Conservation (phyloP, 208 protist genomes). For the Crithidia expoeki region DNA sequence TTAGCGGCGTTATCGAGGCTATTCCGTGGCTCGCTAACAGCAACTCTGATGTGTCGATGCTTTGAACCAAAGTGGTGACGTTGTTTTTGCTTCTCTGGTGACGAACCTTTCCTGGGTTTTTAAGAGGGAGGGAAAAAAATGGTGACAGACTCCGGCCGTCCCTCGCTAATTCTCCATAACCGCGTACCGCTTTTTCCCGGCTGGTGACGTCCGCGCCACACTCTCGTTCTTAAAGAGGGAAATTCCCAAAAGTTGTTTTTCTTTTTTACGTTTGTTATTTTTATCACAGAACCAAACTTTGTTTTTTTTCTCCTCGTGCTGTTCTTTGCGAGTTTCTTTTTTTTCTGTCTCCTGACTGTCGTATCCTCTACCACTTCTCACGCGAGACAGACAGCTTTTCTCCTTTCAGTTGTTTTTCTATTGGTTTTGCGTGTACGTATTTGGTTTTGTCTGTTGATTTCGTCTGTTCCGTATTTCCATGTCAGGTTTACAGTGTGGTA, state of each 20-base stretch:
- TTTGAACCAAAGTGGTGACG: too few relatives aligned
- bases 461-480: too few relatives aligned
- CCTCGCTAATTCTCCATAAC: too few relatives aligned
- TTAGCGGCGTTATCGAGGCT: slow-evolving; percentile 61
- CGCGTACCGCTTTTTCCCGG: not conserved
- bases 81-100: too few relatives aligned
- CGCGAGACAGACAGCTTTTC: not conserved
- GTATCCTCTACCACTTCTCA: not conserved
- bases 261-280: slow-evolving; percentile 19
- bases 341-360: not conserved
- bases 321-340: slow-evolving; percentile 4
- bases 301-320: too few relatives aligned
- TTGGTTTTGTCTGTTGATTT: too few relatives aligned
- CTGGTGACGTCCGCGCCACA: too few relatives aligned
- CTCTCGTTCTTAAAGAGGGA: too few relatives aligned
- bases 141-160: too few relatives aligned
- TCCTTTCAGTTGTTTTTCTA: not conserved
- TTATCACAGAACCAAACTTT: slow-evolving; percentile 19
- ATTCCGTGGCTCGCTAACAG: slow-evolving; percentile 78
- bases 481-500: not conserved
- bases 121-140: too few relatives aligned
- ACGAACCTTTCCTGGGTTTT: too few relatives aligned
- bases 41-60: slow-evolving; percentile 30
- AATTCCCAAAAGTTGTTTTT: too few relatives aligned
- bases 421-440: not conserved